phyloP scores from a whole-genome alignment of 116 monocot genomes.

The Papilionanthe hybrid region DNA sequence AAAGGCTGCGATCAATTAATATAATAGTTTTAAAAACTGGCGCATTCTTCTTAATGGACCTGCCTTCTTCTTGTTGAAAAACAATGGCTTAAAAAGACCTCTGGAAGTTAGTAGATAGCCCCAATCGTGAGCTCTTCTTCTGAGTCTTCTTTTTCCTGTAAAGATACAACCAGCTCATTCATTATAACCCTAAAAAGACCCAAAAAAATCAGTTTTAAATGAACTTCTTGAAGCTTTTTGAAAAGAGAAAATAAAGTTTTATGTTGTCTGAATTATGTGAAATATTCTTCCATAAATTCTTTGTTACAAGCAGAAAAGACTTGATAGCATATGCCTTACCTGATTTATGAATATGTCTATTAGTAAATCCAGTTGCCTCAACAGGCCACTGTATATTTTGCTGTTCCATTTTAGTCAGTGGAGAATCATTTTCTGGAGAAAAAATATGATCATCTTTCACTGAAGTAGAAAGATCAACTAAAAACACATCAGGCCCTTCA shows the following conservation, averaged over 20 bases:
- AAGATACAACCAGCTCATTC: background rate
- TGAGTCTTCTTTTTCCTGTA: conserved; percentile 37
- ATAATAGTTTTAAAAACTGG: conserved; percentile 3
- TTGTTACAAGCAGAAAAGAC: background rate
- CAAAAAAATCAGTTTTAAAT: background rate
- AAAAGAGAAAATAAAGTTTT: background rate
- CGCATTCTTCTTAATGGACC: conserved; percentile 11
- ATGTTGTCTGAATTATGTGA: background rate
- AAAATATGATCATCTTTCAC: background rate
- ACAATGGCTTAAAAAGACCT: conserved; percentile 27
- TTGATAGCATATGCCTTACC: background rate
- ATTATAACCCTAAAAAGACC: background rate
- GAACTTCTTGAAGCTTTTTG: background rate
- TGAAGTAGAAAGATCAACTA: background rate
- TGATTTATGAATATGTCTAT: background rate
- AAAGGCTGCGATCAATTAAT: background rate
- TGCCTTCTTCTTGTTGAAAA: conserved; percentile 37
- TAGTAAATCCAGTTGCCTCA: background rate
- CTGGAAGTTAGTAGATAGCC: conserved; percentile 37
- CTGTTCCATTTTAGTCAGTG: background rate
- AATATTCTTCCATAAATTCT: background rate
- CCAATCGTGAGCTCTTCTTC: conserved; percentile 12
- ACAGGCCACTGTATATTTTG: background rate
- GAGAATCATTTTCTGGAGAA: background rate
- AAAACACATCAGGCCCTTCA: background rate